Conservation (phyloP, 2,329 filamentous ascomycete species). For the Fusarium camptoceras region DNA sequence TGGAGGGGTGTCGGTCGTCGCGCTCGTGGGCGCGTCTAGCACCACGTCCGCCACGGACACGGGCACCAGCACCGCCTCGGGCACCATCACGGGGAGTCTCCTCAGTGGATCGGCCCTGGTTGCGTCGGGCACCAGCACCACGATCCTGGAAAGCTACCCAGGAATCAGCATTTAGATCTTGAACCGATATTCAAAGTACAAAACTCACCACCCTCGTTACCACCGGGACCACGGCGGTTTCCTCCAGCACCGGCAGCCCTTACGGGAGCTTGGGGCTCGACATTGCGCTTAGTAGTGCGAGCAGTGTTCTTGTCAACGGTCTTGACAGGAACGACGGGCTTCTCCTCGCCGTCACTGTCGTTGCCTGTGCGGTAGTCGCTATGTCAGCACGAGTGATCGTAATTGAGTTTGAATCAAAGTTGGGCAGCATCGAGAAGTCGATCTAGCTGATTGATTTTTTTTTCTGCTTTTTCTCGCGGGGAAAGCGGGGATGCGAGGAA, state of each 20-base stretch:
- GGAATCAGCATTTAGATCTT: slow-evolving; percentile 30
- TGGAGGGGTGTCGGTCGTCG: slow-evolving; percentile 68
- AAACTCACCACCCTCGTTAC: slow-evolving; percentile 87
- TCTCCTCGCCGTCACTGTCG: slow-evolving; percentile 71
- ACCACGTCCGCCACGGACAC: slow-evolving; percentile 70
- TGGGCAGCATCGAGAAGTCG: slow-evolving; percentile 31
- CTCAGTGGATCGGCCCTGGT: slow-evolving; percentile 83
- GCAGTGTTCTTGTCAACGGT: slow-evolving; percentile 85
- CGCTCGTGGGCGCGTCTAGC: slow-evolving; percentile 63
- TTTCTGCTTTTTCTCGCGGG: slow-evolving; percentile 17
- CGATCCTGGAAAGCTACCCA: slow-evolving; percentile 87
- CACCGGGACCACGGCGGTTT: slow-evolving; percentile 69
- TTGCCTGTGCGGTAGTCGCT: slow-evolving; percentile 60
- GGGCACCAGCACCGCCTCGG: slow-evolving; percentile 73
- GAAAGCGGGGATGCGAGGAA: slow-evolving; percentile 43
- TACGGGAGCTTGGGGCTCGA: slow-evolving; percentile 76
- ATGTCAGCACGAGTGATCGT: slow-evolving; percentile 44
- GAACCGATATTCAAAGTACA: slow-evolving; percentile 3
- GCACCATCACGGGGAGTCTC: slow-evolving; percentile 68
- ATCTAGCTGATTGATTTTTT: slow-evolving; percentile 33
- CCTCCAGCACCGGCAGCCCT: slow-evolving; percentile 56
- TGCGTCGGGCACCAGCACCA: slow-evolving; percentile 81
- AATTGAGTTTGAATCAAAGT: slow-evolving; percentile 12
- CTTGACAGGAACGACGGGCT: slow-evolving; percentile 86
- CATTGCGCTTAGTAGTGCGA: slow-evolving; percentile 86